A percentile compares a stretch with the other conserved stretches of the same genome.
Conservation (phyloP, 2,329 filamentous ascomycete genomes). For the Davidsoniella australis region DNA sequence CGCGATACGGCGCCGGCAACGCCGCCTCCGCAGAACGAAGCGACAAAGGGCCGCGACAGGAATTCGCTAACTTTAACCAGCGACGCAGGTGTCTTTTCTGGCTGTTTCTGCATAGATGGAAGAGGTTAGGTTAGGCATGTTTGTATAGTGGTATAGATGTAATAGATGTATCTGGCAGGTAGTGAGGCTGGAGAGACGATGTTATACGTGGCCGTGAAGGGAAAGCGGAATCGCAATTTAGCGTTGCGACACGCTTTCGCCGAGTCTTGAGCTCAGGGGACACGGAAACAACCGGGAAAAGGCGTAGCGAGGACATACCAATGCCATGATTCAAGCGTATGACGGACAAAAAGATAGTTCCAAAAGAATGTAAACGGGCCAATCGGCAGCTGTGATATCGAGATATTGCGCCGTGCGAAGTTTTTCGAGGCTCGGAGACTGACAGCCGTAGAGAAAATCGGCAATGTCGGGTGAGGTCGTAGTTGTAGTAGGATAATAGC, state of each 20-base stretch:
- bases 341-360: background rate
- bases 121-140: background rate
- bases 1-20: constrained; percentile 92
- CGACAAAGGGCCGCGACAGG: constrained; percentile 67
- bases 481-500: background rate
- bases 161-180: background rate
- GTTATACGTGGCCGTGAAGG: background rate
- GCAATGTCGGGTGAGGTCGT: background rate
- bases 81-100: background rate
- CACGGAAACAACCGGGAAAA: background rate
- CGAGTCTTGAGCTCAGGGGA: background rate
- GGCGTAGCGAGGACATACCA: constrained; percentile 1
- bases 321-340: constrained; percentile 2
- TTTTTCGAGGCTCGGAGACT: too few relatives aligned
- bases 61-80: constrained; percentile 18
- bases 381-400: too few relatives aligned
- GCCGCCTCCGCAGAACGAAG: constrained; percentile 86
- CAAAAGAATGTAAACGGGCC: background rate
- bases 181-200: background rate
- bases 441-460: too few relatives aligned
- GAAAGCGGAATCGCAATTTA: background rate
- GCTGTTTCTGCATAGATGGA: constrained; percentile 4
- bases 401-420: too few relatives aligned
- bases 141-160: background rate
- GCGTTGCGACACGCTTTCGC: background rate